Percentiles rank a stretch among this genome's conserved stretches.
phyloP scores from a whole-genome alignment of 495 filamentous ascomycete genomes.

The Evernia prunastri region DNA sequence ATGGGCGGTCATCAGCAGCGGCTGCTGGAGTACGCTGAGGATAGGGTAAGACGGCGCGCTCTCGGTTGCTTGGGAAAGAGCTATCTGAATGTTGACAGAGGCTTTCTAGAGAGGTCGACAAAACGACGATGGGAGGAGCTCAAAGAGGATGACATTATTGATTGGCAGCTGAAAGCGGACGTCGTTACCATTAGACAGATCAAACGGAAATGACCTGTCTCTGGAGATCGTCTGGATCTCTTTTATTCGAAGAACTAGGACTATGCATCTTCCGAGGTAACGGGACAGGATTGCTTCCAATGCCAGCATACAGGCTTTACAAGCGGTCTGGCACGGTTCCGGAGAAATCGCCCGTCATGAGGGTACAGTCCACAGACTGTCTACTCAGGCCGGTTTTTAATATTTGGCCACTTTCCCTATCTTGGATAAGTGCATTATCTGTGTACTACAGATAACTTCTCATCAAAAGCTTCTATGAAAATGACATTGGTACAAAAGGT shows the following conservation, averaged over 20 bases:
- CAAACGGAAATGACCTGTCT: constrained; percentile 31
- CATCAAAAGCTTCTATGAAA: too few relatives aligned
- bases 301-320: neutral
- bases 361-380: too few relatives aligned
- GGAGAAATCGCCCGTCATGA: too few relatives aligned
- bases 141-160: constrained; percentile 56
- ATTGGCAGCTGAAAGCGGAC: constrained; percentile 68
- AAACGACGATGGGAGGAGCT: constrained; percentile 62
- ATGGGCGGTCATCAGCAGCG: constrained; percentile 71
- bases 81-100: constrained; percentile 65
- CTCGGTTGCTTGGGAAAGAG: constrained; percentile 77
- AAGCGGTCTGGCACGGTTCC: too few relatives aligned
- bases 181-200: constrained; percentile 63
- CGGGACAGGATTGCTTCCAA: neutral
- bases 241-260: neutral
- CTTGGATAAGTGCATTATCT: too few relatives aligned
- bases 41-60: constrained; percentile 59
- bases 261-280: neutral
- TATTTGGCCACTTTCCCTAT: too few relatives aligned
- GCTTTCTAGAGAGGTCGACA: constrained; percentile 52
- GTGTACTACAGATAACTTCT: too few relatives aligned
- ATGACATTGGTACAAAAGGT: too few relatives aligned
- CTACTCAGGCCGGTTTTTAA: too few relatives aligned
- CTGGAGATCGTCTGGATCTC: neutral
- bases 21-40: constrained; percentile 74